Evolutionary conservation across 2,329 filamentous ascomycete species (phyloP), one percentile per base, ranked within the genome.

Genomic region (Boeremia exigua): DNA sequence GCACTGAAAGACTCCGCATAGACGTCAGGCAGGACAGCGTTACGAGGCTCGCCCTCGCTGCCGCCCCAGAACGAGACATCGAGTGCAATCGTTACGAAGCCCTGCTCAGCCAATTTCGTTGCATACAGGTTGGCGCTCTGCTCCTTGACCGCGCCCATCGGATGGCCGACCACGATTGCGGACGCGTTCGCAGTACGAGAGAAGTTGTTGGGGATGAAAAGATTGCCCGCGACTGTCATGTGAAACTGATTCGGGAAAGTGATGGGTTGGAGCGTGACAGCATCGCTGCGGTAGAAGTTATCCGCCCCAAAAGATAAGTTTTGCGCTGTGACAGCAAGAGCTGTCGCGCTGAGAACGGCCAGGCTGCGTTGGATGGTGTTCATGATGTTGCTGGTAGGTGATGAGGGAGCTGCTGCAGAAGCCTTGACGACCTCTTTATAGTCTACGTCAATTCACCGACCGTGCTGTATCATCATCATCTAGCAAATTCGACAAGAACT

Each of bases 81-180:
- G 11, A 69, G 30, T 2, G 70, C 64, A 2, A 72, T 37, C 0
- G 68, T 60, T 10, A 71, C 58, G 38, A 72, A 70, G 9, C 69
- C 66, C 37, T 65, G 62, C 48, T 70, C 63, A 10, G 63, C 57
- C 27, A 69, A 42, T 53, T 71, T 71, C 0, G 62, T 69, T n/a
- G 69, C 69, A 42, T 71, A 70, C n/a, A 68, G 56, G 40, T 70
- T 72, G 1, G 70, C 67, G 25, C 62, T 68, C 42, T 73, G 68
- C 50, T 73, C 70, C 32, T 73, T 73, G 11, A 71, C 66, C 3
- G 69, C 68, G 8, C 69, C 68, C 60, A 68, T 64, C 0, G 69
- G 70, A 19, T 69, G 69, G 10, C 67, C 60, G 33, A 73, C 68
- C 17, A 73, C 37, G 36, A 71, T 65, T 23, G 69, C 70, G 17